Evolutionary conservation across 495 filamentous ascomycete genomes (phyloP), one percentile per base, ranked within the genome.

Genomic region (Aspergillus avenaceus): DNA sequence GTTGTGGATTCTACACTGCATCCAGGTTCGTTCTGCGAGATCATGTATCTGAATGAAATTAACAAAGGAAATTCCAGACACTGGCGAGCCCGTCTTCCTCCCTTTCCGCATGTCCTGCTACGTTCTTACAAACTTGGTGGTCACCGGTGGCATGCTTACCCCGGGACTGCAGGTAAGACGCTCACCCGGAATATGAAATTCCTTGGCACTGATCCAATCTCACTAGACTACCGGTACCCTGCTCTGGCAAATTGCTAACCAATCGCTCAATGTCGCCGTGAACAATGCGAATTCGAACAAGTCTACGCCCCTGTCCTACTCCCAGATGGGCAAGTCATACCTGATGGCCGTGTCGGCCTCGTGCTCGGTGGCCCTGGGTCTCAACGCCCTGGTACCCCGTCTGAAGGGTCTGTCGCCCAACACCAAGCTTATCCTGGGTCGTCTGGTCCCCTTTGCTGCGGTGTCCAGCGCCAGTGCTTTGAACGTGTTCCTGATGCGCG

Each of bases 261-360:
- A 98, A 67, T 96, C 90, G 11, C 87, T 98, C 52, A 97, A 98
- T 62, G 93, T 98, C 14, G 91, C 88, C 34, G 93, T 98, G 77
- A 98, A 98, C 79, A 87, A 81, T 66, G 84, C 91, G 63, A 98
- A 98, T 69, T 87, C 93, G 31, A 98, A 98, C 79, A 98, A 98
- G 63, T 95, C 90, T 14, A 88, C 90, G 1, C 87, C 91, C 0
- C 77, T 97, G 2, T 87, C 88, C 23, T 78, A 80, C 50, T 80
- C 83, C 6, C 89, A 89, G 53, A 83, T 98, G 55, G 79, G 82
- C 49, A 81, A 92, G 61, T 96, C 91, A 54, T 98, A 97, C 77
- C 77, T 88, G 62, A 78, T 97, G 51, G 93, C 93, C 41, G 95
- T 98, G 8, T 82, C 84, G 24, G 92, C 93, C 13, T 93, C 88